These are phyloP conservation scores for Paracorniculantispora psalliotae DNA, from an alignment of 2,329 filamentous ascomycete species.

Conservation along the genomic window DNA sequence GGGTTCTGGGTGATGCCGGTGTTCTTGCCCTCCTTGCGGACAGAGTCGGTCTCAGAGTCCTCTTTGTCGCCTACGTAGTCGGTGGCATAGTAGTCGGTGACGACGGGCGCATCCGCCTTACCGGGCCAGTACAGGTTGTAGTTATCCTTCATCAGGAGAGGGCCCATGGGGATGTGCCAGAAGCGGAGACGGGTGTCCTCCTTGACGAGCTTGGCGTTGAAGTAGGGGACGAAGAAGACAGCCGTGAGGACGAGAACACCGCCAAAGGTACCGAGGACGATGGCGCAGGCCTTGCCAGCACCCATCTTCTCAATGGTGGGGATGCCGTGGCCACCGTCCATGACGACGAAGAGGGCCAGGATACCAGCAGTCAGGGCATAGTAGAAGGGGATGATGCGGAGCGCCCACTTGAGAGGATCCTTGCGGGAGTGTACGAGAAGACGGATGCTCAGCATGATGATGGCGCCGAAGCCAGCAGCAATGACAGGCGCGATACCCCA, in stretches of 20 bases:
- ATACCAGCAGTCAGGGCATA: background rate
- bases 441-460: conserved; percentile 2
- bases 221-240: conserved; percentile 30
- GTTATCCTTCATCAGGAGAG: conserved; percentile 25
- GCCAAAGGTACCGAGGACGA: background rate
- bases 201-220: conserved; percentile 29
- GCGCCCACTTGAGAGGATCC: conserved; percentile 10
- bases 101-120: conserved; percentile 19
- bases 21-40: background rate
- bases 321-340: conserved; percentile 16
- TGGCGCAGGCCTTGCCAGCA: conserved; percentile 23
- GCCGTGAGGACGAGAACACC: background rate
- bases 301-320: conserved; percentile 29
- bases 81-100: conserved; percentile 19
- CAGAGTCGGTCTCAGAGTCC: background rate
- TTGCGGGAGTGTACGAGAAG: conserved; percentile 7
- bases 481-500: conserved; percentile 20
- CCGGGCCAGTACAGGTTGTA: conserved; percentile 22
- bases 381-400: background rate
- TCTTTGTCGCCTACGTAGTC: conserved; percentile 1
- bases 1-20: conserved; percentile 11
- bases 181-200: conserved; percentile 27
- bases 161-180: conserved; percentile 33
- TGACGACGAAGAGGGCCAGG: conserved; percentile 21
- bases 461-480: conserved; percentile 16